Evolutionary conservation across 2,329 filamentous ascomycete species (phyloP).

Genomic region (Madurella mycetomatis): DNA sequence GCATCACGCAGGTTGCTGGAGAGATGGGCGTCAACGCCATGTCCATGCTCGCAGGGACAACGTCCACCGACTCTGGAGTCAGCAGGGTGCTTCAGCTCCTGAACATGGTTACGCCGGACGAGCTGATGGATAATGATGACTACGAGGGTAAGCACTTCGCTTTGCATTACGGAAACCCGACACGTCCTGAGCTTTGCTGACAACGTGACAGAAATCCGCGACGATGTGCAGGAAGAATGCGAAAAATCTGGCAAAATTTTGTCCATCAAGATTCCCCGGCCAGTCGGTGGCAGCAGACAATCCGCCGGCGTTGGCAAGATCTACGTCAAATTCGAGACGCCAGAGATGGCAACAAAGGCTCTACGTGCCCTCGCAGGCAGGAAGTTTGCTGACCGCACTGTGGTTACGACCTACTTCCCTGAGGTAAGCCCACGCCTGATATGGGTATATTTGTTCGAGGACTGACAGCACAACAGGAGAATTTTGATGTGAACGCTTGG

Average conservation of each 20-base stretch:
- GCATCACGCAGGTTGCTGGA: conserved; percentile 85
- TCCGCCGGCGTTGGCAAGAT: conserved; percentile 94
- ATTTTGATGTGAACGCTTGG: conserved; percentile 90
- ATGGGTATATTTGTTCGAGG: not conserved
- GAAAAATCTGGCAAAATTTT: conserved; percentile 80
- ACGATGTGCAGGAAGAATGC: conserved; percentile 92
- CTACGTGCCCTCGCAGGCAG: conserved; percentile 85
- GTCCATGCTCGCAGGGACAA: conserved; percentile 93
- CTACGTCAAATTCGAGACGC: conserved; percentile 84
- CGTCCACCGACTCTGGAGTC: conserved; percentile 70
- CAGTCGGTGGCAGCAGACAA: conserved; percentile 75
- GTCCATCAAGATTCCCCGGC: conserved; percentile 90
- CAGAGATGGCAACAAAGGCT: conserved; percentile 76
- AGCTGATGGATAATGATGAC: conserved; percentile 88
- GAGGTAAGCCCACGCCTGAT: conserved; percentile 55
- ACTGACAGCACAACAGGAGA: conserved; percentile 62
- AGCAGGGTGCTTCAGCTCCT: conserved; percentile 85
- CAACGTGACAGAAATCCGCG: conserved; percentile 76
- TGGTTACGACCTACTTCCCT: conserved; percentile 93
- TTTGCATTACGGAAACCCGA: not conserved
- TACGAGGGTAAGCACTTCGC: conserved; percentile 68
- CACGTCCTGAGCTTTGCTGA: not conserved
- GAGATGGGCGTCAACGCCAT: conserved; percentile 98
- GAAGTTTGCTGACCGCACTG: conserved; percentile 94
- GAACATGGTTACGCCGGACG: conserved; percentile 97